phyloP scores from a whole-genome alignment of 2,329 filamentous ascomycete species.

The Aphanoascus verrucosus region DNA sequence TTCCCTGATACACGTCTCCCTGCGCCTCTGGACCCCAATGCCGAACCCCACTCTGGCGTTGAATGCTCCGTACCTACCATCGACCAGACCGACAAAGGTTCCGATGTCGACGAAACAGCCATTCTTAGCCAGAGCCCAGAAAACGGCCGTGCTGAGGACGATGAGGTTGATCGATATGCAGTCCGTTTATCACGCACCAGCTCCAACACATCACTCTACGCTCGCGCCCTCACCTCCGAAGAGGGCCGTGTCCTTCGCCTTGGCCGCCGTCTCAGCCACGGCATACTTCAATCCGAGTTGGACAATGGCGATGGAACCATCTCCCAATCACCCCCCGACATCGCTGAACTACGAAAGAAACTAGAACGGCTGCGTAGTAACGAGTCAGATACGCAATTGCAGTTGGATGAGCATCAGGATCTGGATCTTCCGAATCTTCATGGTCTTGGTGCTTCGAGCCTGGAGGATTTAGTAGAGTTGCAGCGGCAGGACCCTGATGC shows the following conservation, averaged over 20 bases:
- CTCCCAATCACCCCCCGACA: conserved; percentile 27
- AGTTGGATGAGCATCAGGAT: conserved; percentile 32
- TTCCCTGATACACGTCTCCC: conserved; percentile 72
- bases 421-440: conserved; percentile 22
- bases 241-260: conserved; percentile 61
- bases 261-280: conserved; percentile 54
- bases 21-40: conserved; percentile 19
- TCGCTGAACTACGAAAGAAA: conserved; percentile 37
- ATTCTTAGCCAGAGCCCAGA: conserved; percentile 24
- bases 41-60: conserved; percentile 16
- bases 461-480: conserved; percentile 36
- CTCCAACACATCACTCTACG: conserved; percentile 58
- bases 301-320: conserved; percentile 30
- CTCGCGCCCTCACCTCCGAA: conserved; percentile 54
- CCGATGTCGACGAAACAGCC: conserved; percentile 7
- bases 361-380: conserved; percentile 36
- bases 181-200: conserved; percentile 48
- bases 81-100: conserved; percentile 6
- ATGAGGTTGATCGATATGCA: conserved; percentile 34
- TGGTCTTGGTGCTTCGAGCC: conserved; percentile 23
- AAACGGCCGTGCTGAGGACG: conserved; percentile 29
- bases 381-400: conserved; percentile 33
- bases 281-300: conserved; percentile 45
- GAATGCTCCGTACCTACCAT: conserved; percentile 29
- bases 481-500: conserved; percentile 35